Percentiles rank a stretch among this genome's conserved stretches.
Conservation (phyloP, 331 rosid genomes). For the Dryas integrifolia region DNA sequence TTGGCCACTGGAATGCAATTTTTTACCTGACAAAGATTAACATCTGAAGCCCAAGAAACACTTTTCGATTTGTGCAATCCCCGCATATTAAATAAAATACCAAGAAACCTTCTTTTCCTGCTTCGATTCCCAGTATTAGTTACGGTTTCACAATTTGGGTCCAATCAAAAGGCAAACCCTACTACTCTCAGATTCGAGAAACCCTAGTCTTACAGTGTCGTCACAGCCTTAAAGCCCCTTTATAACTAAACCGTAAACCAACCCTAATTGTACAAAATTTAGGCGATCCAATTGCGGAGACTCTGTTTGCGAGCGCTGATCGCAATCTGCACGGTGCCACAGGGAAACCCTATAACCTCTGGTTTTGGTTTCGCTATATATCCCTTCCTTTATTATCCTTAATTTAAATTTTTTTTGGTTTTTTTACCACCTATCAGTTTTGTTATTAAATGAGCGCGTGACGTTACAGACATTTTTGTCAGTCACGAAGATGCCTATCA, state of each 20-base stretch:
- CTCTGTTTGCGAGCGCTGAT: background rate
- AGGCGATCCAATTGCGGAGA: slow-evolving; percentile 20
- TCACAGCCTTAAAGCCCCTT: slow-evolving; percentile 2
- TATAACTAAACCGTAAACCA: slow-evolving; percentile 1
- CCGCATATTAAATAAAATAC: slow-evolving; percentile 52
- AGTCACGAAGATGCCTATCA: background rate
- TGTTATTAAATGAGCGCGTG: slow-evolving; percentile 13
- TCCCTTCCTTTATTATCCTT: slow-evolving; percentile 1
- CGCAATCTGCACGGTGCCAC: slow-evolving; percentile 6
- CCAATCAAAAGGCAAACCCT: slow-evolving; percentile 19
- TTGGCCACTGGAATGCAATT: slow-evolving; percentile 32
- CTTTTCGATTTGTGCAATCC: slow-evolving; percentile 65
- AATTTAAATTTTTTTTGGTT: background rate
- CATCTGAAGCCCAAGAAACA: slow-evolving; percentile 91
- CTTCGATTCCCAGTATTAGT: slow-evolving; percentile 23
- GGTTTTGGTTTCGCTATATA: slow-evolving; percentile 3
- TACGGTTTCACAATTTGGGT: slow-evolving; percentile 14
- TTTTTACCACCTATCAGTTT: background rate
- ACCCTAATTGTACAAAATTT: slow-evolving; percentile 11
- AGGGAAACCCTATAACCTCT: slow-evolving; percentile 22
- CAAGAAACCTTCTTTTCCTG: slow-evolving; percentile 16
- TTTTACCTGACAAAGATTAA: slow-evolving; percentile 89
- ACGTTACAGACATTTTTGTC: background rate
- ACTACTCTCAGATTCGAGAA: slow-evolving; percentile 33
- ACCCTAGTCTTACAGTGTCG: slow-evolving; percentile 24